Evolutionary conservation across 768 basidiomycete genomes (phyloP).

Genomic region (Solioccasus polychromus): DNA sequence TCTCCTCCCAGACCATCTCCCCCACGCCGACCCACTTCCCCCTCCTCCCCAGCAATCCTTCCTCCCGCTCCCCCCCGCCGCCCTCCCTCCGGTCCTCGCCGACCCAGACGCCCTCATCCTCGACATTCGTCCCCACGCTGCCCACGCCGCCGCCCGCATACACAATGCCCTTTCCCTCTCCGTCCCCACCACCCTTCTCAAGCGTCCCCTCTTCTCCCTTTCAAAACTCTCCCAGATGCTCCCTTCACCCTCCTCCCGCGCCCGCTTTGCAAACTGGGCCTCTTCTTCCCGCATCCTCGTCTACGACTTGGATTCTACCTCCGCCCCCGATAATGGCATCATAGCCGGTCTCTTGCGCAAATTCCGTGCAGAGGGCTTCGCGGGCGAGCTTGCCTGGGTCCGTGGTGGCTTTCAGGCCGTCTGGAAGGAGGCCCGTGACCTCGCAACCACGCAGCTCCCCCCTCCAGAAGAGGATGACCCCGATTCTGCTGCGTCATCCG

Average conservation of each 20-base stretch:
- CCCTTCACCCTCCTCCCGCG: conserved; percentile 53
- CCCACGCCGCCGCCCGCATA: conserved; percentile 64
- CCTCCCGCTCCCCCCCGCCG: conserved; percentile 25
- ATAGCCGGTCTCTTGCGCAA: conserved; percentile 73
- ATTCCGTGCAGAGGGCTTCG: conserved; percentile 58
- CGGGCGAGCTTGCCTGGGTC: conserved; percentile 71
- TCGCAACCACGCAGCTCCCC: conserved; percentile 51
- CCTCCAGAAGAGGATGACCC: conserved; percentile 50
- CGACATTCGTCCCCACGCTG: conserved; percentile 85
- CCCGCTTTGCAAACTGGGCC: conserved; percentile 59
- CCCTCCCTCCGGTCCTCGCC: conserved; percentile 31
- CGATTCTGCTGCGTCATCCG: conserved; percentile 29
- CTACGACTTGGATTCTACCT: conserved; percentile 76
- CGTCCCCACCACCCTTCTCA: conserved; percentile 92
- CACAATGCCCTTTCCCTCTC: conserved; percentile 76
- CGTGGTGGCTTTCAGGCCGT: conserved; percentile 80
- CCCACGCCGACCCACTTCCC: conserved; percentile 17
- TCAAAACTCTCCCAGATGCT: conserved; percentile 78
- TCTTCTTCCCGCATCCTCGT: conserved; percentile 66
- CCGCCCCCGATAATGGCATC: conserved; percentile 62
- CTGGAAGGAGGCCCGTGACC: conserved; percentile 48
- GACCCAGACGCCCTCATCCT: conserved; percentile 59
- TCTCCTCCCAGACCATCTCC: conserved; percentile 27
- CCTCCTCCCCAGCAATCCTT: conserved; percentile 18
- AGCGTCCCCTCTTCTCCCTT: conserved; percentile 83